These are phyloP conservation scores for Yarrowia sp. DNA, from an alignment of 805 yeast species.

Conservation along the genomic window DNA sequence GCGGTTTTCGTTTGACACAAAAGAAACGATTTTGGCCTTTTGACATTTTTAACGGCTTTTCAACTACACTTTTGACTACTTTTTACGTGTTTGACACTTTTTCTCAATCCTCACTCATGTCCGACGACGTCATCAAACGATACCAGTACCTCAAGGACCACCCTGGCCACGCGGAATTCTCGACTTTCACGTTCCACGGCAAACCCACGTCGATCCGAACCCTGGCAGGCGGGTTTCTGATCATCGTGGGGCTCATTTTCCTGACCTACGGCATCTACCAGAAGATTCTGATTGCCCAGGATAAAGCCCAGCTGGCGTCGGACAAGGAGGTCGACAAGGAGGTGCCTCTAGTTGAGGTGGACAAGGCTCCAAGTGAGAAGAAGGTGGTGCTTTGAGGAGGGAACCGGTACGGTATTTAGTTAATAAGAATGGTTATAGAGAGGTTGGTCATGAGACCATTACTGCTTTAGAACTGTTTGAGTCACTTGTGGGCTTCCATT, in stretches of 20 bases:
- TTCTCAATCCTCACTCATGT: background rate
- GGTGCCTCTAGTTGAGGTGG: background rate
- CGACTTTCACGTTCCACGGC: background rate
- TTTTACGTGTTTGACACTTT: no score
- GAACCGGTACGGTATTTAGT: no score
- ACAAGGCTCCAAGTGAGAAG: background rate
- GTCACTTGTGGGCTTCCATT: no score
- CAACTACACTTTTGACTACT: no score
- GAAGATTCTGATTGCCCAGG: background rate
- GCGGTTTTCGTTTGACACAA: no score
- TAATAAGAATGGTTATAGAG: no score
- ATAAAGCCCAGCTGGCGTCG: background rate
- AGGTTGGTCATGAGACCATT: no score
- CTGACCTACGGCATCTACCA: no score
- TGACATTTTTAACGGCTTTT: no score
- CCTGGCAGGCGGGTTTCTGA: background rate
- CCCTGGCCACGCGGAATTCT: constrained; percentile 1
- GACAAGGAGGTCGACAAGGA: background rate
- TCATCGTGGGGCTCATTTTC: background rate
- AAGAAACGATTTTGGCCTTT: no score
- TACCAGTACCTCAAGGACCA: constrained; percentile 11
- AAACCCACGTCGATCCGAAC: background rate
- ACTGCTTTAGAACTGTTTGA: no score
- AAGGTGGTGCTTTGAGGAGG: background rate
- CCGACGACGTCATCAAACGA: constrained; percentile 9